Conservation (phyloP, 352 stramenopile species). For the Globisporangium takayamanum region DNA sequence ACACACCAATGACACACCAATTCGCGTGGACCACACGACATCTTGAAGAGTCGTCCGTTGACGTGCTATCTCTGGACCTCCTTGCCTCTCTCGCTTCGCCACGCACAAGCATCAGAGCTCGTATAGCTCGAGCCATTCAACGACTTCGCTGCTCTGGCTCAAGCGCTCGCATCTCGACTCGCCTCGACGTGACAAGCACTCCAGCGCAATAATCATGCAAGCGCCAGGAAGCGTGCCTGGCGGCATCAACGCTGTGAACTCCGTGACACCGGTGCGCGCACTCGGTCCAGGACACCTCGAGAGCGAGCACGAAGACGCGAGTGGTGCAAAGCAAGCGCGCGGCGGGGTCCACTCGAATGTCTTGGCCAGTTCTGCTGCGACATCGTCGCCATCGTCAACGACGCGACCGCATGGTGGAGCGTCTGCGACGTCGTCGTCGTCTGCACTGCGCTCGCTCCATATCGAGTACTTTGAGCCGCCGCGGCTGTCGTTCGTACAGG, state of each 20-base stretch:
- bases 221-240: background rate
- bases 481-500: conserved; percentile 16
- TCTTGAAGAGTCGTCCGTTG: background rate
- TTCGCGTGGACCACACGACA: too few relatives aligned
- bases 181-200: too few relatives aligned
- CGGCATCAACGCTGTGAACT: background rate
- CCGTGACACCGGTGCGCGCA: conserved; percentile 6
- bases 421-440: conserved; percentile 6
- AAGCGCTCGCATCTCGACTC: too few relatives aligned
- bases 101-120: too few relatives aligned
- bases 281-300: conserved; percentile 1
- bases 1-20: too few relatives aligned
- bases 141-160: too few relatives aligned
- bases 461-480: conserved; percentile 18
- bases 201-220: background rate
- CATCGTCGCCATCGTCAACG: background rate
- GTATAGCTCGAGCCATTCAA: too few relatives aligned
- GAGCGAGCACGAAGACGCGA: conserved; percentile 4
- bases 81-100: too few relatives aligned
- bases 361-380: background rate
- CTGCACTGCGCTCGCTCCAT: conserved; percentile 11
- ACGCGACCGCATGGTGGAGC: background rate
- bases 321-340: background rate
- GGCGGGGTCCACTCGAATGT: background rate
- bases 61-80: background rate